These are phyloP conservation scores for Ligustrum vulgare DNA, from an alignment of 257 asterid species.

Conservation along the genomic window DNA sequence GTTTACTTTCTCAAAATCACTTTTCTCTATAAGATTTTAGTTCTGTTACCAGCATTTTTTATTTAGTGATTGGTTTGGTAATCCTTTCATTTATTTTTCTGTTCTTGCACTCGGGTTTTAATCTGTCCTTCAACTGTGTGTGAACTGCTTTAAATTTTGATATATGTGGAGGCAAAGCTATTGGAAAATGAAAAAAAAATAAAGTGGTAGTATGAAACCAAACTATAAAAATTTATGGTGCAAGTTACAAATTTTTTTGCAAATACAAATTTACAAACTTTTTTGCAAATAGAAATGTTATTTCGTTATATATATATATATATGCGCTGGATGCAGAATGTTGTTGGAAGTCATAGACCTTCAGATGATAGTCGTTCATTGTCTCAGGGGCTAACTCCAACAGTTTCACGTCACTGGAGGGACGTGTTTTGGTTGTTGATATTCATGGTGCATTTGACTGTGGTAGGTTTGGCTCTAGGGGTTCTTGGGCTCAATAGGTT, in stretches of 20 bases:
- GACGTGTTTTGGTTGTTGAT: slow-evolving; percentile 89
- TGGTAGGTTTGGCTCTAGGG: slow-evolving; percentile 72
- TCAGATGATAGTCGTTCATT: slow-evolving; percentile 33
- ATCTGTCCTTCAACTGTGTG: background rate
- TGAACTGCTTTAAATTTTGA: background rate
- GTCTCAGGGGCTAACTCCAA: slow-evolving; percentile 45
- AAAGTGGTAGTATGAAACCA: background rate
- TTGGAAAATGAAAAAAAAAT: background rate
- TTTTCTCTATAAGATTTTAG: background rate
- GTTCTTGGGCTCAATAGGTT: slow-evolving; percentile 89
- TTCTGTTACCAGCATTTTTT: background rate
- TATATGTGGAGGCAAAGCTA: background rate
- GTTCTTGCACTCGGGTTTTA: background rate
- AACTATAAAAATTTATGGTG: background rate
- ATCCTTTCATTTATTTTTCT: background rate
- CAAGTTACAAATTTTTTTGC: background rate
- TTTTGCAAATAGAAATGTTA: no score
- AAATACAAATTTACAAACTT: background rate
- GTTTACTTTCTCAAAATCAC: background rate
- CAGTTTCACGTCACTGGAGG: slow-evolving; percentile 72
- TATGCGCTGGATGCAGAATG: slow-evolving; percentile 53
- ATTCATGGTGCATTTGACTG: slow-evolving; percentile 67
- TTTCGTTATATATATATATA: no score
- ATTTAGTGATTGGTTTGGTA: background rate
- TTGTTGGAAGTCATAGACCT: slow-evolving; percentile 35